Conservation (phyloP, 2,329 filamentous ascomycete species). For the Sarocladium kiliense region DNA sequence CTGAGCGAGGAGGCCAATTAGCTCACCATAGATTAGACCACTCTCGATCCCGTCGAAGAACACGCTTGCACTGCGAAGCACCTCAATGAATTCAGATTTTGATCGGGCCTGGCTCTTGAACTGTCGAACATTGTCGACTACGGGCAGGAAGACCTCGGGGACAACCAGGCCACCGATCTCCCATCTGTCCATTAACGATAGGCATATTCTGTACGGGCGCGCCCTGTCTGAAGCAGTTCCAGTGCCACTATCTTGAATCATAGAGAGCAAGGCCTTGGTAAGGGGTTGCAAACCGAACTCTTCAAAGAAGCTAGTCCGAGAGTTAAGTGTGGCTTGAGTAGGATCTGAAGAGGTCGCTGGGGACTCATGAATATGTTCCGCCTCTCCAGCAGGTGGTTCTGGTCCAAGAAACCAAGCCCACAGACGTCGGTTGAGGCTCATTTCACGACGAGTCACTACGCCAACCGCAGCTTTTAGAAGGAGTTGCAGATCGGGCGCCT, state of each 20-base stretch:
- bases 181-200: slow-evolving; percentile 97
- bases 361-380: slow-evolving; percentile 42
- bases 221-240: slow-evolving; percentile 56
- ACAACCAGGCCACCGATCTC: slow-evolving; percentile 90
- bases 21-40: slow-evolving; percentile 82
- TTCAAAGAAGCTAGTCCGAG: slow-evolving; percentile 77
- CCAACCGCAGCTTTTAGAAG: slow-evolving; percentile 78
- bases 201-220: slow-evolving; percentile 81
- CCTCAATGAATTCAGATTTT: slow-evolving; percentile 75
- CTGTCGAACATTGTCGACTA: slow-evolving; percentile 71
- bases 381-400: slow-evolving; percentile 46
- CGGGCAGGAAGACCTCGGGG: slow-evolving; percentile 80
- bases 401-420: slow-evolving; percentile 96
- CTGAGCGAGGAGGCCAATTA: slow-evolving; percentile 62
- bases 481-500: slow-evolving; percentile 70
- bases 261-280: slow-evolving; percentile 66
- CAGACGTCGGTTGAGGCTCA: slow-evolving; percentile 92
- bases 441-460: slow-evolving; percentile 85
- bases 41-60: slow-evolving; percentile 98
- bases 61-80: slow-evolving; percentile 85
- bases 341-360: slow-evolving; percentile 37
- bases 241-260: slow-evolving; percentile 53
- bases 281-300: slow-evolving; percentile 71
- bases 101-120: slow-evolving; percentile 63
- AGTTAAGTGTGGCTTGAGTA: slow-evolving; percentile 41